Conservation (phyloP, 2,329 filamentous ascomycete genomes). For the Cercospora brassicicola region DNA sequence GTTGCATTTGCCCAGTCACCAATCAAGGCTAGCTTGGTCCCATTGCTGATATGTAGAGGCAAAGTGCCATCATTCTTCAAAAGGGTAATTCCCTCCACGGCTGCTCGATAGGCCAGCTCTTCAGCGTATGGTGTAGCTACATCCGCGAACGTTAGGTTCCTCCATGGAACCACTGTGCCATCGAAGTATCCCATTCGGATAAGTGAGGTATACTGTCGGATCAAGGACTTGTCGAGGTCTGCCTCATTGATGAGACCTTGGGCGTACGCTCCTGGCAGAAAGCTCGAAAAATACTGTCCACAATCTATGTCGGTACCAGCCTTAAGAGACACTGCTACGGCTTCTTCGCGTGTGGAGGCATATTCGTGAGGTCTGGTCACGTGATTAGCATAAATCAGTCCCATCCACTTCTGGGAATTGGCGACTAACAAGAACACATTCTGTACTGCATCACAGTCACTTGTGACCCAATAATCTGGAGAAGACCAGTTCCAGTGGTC, state of each 20-base stretch:
- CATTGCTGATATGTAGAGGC: slow-evolving; percentile 44
- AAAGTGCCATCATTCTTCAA: slow-evolving; percentile 56
- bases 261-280: slow-evolving; percentile 39
- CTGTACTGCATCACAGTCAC: slow-evolving; percentile 64
- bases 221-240: slow-evolving; percentile 52
- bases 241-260: slow-evolving; percentile 48
- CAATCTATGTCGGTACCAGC: slow-evolving; percentile 58
- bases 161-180: slow-evolving; percentile 49
- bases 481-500: slow-evolving; percentile 65
- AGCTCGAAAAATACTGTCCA: too few species aligned
- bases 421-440: slow-evolving; percentile 46
- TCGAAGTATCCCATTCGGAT: slow-evolving; percentile 62
- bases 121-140: slow-evolving; percentile 58
- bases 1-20: slow-evolving; percentile 61
- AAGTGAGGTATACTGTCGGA: slow-evolving; percentile 56
- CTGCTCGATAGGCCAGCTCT: slow-evolving; percentile 57
- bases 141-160: slow-evolving; percentile 55
- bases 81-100: slow-evolving; percentile 50
- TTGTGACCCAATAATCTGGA: slow-evolving; percentile 62
- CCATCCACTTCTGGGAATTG: background rate
- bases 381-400: background rate
- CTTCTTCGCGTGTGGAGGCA: slow-evolving; percentile 46
- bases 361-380: slow-evolving; percentile 44
- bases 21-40: slow-evolving; percentile 54
- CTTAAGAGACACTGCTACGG: slow-evolving; percentile 51